These are phyloP conservation scores for Apodospora peruviana DNA, from an alignment of 495 filamentous ascomycete species.

Conservation along the genomic window DNA sequence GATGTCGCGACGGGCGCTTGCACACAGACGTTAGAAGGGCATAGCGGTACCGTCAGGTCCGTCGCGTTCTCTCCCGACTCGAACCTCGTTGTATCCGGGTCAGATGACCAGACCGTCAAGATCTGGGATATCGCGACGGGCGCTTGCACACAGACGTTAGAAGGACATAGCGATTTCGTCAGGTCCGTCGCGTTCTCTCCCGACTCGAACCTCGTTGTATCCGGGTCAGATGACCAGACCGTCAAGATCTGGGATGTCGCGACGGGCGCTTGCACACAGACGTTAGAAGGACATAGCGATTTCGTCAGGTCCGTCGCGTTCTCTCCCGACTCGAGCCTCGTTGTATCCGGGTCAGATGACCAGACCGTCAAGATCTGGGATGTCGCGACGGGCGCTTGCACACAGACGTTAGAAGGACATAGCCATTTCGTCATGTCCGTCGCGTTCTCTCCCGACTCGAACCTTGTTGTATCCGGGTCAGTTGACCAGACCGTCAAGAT, in stretches of 20 bases:
- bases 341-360: not conserved
- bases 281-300: not conserved
- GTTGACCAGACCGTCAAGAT: not conserved
- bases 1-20: constrained; percentile 4
- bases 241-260: not conserved
- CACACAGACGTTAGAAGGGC: constrained; percentile 1
- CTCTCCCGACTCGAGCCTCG: not conserved
- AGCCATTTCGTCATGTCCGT: not conserved
- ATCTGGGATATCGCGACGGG: constrained; percentile 11
- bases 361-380: not conserved
- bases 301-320: not conserved
- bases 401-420: not conserved
- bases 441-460: not conserved
- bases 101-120: constrained; percentile 2
- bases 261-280: not conserved
- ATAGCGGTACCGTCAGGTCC: constrained; percentile 1
- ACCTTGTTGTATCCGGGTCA: not conserved
- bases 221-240: not conserved
- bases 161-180: not conserved
- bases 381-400: not conserved
- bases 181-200: not conserved
- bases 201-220: not conserved
- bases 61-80: not conserved
- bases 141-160: not conserved
- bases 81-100: not conserved